Conservation (phyloP, 306 rosid genomes). For the Inga laurina region DNA sequence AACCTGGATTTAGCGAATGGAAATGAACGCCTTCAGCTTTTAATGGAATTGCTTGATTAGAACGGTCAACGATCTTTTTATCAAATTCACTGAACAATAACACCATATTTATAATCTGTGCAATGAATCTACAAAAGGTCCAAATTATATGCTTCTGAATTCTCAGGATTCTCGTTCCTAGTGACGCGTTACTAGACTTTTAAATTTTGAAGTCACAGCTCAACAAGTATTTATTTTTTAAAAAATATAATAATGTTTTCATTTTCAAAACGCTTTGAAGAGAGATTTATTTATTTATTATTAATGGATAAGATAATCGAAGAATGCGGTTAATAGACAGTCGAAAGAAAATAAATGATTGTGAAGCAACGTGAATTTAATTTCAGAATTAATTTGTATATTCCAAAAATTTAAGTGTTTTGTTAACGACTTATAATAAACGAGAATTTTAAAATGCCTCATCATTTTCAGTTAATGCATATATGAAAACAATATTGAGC, state of each 20-base stretch:
- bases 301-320: no score
- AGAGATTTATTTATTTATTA: background rate
- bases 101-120: background rate
- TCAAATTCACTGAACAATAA: background rate
- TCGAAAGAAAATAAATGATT: background rate
- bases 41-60: background rate
- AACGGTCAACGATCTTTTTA: background rate
- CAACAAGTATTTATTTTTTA: no score
- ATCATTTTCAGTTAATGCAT: background rate
- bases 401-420: background rate
- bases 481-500: background rate
- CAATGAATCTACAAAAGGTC: no score
- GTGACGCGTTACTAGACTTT: background rate
- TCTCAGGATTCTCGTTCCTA: background rate
- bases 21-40: background rate
- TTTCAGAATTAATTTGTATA: background rate
- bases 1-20: background rate
- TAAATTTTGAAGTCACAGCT: background rate
- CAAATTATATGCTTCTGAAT: background rate
- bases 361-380: background rate
- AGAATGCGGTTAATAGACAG: background rate
- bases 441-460: background rate
- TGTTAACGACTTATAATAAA: background rate
- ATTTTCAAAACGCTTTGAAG: background rate
- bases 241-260: background rate